These are phyloP conservation scores for Colletotrichum higginsianum DNA, from an alignment of 2,329 filamentous ascomycete genomes.

Conservation along the genomic window DNA sequence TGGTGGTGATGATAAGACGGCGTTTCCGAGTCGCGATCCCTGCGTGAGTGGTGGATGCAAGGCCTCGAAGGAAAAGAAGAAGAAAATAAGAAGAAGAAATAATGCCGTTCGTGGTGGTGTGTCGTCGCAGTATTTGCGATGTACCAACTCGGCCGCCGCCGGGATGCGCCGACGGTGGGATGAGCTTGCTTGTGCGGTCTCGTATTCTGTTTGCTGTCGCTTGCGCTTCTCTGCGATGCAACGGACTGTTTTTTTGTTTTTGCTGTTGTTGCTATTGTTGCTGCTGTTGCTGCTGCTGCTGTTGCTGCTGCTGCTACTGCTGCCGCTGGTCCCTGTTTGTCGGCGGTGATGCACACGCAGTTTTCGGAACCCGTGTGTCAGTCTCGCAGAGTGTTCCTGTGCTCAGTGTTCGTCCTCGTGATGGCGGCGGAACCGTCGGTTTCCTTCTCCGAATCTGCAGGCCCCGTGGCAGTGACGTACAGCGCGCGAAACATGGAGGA, in stretches of 20 bases:
- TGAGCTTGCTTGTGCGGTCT: neutral
- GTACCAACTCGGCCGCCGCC: no score
- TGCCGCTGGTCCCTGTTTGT: neutral
- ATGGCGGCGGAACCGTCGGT: neutral
- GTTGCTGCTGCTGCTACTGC: no score
- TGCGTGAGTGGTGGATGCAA: constrained; percentile 22
- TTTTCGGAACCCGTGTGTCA: neutral
- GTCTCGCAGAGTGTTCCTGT: neutral
- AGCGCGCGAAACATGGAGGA: constrained; percentile 22
- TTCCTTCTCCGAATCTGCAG: constrained; percentile 23
- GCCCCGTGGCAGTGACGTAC: constrained; percentile 31
- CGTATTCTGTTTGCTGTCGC: constrained; percentile 8
- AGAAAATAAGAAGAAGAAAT: neutral
- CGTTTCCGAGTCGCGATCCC: constrained; percentile 38
- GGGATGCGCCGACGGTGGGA: constrained; percentile 19
- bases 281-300: no score
- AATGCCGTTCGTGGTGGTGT: neutral
- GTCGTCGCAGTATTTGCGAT: neutral
- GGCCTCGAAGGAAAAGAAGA: neutral
- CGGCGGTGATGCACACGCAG: neutral
- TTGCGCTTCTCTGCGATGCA: neutral
- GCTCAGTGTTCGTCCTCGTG: neutral
- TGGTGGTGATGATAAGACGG: constrained; percentile 25
- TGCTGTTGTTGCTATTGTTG: no score
- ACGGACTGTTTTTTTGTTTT: no score